Base-by-base conservation (phyloP, 1,284 basidiomycete species). In the Polyporus tsugae region DNA sequence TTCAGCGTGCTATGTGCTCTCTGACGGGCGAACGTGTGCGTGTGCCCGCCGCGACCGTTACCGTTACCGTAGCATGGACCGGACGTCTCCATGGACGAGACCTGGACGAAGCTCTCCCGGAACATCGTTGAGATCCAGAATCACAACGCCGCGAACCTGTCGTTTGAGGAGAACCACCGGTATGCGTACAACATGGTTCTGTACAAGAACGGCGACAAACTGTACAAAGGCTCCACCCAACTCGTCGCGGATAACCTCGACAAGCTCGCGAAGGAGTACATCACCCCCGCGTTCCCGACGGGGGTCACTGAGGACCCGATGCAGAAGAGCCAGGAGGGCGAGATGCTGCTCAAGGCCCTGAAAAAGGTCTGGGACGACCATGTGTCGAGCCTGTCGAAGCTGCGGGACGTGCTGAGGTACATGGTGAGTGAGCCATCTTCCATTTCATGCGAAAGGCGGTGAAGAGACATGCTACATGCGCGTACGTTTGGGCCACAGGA, bases 111-210 rank as follows among this genome's bases (percentile, higher is more conserved):
- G 72, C 83, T 98, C 17, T 86, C 92, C 22, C 84, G 85, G 66
- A 98, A 98, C 73, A 97, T 99, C 74, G 87, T 90, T 67, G 95
- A 98, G 84, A 99, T 99, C 67, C 95, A 98, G 80, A 94, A 95
- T 75, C 95, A 98, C 82, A 95, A 98, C 80, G 95, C 96, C 7
- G 91, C 91, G 66, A 93, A 91, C 76, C 89, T 99, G 38, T 98
- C 95, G 17, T 99, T 97, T 77, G 98, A 99, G 80, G 97, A 98
- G 82, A 96, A 97, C 76, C 96, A 98, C 78, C 89, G 96, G 55
- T 96, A 94, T 78, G 95, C 92, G 25, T 98, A 98, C 81, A 97
- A 96, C 79, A 91, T 99, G 88, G 96, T 97, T 4, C 86, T 97
- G 13, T 88, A 92, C 78, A 95, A 93, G 80, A 88, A 92, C 69